Evolutionary conservation across 352 stramenopile species (phyloP).

Genomic region (Pythium vanterpoolii): DNA sequence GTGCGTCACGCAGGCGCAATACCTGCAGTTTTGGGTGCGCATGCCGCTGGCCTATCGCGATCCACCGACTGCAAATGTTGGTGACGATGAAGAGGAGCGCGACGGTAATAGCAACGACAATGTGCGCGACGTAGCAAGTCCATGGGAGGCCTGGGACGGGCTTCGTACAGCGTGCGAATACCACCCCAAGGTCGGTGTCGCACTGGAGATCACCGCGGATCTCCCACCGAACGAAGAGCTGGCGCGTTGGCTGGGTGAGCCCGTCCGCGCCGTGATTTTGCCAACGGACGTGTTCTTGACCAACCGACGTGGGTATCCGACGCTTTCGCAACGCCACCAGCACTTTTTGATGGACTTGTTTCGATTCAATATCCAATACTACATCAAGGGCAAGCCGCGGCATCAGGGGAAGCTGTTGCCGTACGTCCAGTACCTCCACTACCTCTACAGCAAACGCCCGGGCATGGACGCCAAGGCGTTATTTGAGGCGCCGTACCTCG

Average conservation of each 20-base stretch:
- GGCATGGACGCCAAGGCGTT: constrained; percentile 77
- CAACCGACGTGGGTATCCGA: constrained; percentile 95
- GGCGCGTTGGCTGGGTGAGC: constrained; percentile 84
- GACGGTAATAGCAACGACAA: constrained; percentile 13
- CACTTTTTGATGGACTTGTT: constrained; percentile 68
- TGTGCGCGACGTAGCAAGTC: constrained; percentile 28
- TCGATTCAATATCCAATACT: constrained; percentile 84
- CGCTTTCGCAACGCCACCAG: constrained; percentile 93
- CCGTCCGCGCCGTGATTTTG: constrained; percentile 86
- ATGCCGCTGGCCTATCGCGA: constrained; percentile 60
- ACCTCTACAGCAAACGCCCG: constrained; percentile 76
- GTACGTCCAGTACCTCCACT: constrained; percentile 95
- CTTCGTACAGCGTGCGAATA: constrained; percentile 84
- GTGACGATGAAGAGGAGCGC: constrained; percentile 19
- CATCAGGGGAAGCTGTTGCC: constrained; percentile 71
- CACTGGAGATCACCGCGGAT: constrained; percentile 84
- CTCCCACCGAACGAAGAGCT: constrained; percentile 63
- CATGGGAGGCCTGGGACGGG: constrained; percentile 76
- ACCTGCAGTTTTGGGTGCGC: constrained; percentile 89
- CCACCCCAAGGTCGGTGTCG: constrained; percentile 75
- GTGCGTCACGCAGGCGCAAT: constrained; percentile 64
- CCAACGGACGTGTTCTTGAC: constrained; percentile 92
- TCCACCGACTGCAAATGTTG: constrained; percentile 15
- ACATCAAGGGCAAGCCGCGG: constrained; percentile 72
- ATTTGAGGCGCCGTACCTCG: constrained; percentile 93